phyloP scores from a whole-genome alignment of 163 green algal genomes.

The Volvox carteri region DNA sequence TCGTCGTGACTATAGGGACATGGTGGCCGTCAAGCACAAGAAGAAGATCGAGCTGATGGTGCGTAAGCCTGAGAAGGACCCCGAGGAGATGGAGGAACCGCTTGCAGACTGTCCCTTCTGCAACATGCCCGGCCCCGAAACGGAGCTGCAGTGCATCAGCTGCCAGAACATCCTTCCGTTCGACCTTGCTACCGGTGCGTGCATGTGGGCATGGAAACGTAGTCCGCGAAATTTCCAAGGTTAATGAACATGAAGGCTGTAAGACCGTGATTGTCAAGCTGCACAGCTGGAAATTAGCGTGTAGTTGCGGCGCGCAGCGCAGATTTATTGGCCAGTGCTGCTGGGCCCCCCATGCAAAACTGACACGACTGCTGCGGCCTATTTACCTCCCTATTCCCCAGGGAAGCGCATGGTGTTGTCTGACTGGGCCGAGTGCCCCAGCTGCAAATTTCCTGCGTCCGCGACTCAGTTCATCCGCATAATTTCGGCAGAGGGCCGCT shows the following conservation, averaged over 20 bases:
- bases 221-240: too few relatives aligned
- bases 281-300: too few relatives aligned
- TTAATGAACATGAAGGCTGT: too few relatives aligned
- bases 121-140: conserved; percentile 72
- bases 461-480: conserved; percentile 69
- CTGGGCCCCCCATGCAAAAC: too few relatives aligned
- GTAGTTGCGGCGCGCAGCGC: too few relatives aligned
- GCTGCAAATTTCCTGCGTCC: conserved; percentile 79
- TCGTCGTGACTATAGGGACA: conserved; percentile 10
- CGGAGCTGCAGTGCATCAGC: conserved; percentile 70
- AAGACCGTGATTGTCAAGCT: too few relatives aligned
- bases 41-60: conserved; percentile 90
- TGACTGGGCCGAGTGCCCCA: conserved; percentile 83
- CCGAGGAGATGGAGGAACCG: conserved; percentile 71
- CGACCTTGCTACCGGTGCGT: conserved; percentile 79
- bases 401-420: conserved; percentile 75
- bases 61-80: conserved; percentile 75
- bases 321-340: too few relatives aligned
- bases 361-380: too few relatives aligned
- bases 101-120: conserved; percentile 78
- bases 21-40: conserved; percentile 80
- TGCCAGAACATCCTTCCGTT: conserved; percentile 83
- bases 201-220: too few relatives aligned
- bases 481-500: conserved; percentile 66
- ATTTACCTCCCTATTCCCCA: too few relatives aligned